Percentiles rank a stretch among this genome's conserved stretches.
Conservation (phyloP, 495 filamentous ascomycete species). For the Podospora sp. region DNA sequence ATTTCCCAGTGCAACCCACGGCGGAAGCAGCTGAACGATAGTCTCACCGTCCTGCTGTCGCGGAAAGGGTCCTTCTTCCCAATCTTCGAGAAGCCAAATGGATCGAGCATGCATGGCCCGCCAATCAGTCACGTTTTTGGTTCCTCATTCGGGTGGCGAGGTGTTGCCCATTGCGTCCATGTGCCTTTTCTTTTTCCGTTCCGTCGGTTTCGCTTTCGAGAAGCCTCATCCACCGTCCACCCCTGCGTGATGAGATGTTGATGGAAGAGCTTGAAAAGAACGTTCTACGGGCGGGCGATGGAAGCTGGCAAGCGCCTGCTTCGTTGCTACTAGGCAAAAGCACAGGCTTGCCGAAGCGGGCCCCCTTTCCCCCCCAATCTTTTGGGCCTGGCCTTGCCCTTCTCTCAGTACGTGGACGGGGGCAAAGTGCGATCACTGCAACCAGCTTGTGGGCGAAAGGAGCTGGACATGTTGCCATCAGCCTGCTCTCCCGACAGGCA, state of each 20-base stretch:
- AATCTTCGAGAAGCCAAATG: no score
- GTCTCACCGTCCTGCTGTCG: neutral
- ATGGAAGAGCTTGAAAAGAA: neutral
- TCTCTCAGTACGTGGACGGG: neutral
- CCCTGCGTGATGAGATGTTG: neutral
- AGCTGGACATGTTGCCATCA: neutral
- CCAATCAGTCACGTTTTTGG: conserved; percentile 5
- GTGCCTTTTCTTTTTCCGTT: neutral
- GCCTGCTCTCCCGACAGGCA: neutral
- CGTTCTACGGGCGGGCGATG: neutral
- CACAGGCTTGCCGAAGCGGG: neutral
- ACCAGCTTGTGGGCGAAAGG: neutral
- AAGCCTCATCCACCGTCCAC: neutral
- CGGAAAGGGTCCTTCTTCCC: neutral
- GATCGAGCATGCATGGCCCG: neutral
- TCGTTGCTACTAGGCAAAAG: no score
- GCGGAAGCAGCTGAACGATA: conserved; percentile 4
- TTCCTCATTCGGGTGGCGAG: neutral
- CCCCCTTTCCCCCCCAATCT: neutral
- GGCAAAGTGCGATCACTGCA: neutral
- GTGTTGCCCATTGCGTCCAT: neutral
- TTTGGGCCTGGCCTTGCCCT: neutral
- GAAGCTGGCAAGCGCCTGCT: neutral
- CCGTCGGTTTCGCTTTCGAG: neutral
- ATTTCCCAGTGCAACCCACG: neutral